phyloP scores from a whole-genome alignment of 2,329 filamentous ascomycete species.

The Xylaria sp. region DNA sequence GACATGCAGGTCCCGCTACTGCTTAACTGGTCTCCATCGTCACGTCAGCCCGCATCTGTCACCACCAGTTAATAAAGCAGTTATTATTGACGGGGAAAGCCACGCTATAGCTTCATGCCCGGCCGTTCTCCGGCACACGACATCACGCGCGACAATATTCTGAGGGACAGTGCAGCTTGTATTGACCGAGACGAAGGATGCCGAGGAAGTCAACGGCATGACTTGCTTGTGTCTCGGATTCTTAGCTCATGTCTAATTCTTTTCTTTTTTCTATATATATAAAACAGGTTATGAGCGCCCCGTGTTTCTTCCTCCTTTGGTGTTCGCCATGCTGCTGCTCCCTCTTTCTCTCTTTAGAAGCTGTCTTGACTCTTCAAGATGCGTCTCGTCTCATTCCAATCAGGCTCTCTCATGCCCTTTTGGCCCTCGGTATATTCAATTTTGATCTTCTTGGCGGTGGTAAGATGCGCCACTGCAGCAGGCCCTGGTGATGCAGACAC shows the following conservation, averaged over 20 bases:
- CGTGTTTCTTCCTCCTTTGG: neutral
- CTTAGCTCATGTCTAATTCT: neutral
- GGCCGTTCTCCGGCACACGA: constrained; percentile 25
- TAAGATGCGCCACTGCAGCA: constrained; percentile 3
- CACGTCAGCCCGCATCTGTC: constrained; percentile 31
- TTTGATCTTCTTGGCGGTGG: neutral
- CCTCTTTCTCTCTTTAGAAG: neutral
- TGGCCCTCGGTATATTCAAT: constrained; percentile 12
- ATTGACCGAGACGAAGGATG: constrained; percentile 4
- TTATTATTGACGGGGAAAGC: constrained; percentile 3
- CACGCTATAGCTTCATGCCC: constrained; percentile 6
- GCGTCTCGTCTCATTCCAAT: constrained; percentile 3
- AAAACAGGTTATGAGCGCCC: constrained; percentile 5
- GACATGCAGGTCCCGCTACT: constrained; percentile 29
- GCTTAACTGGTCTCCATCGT: constrained; percentile 3
- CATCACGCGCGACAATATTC: constrained; percentile 17
- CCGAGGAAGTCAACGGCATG: constrained; percentile 9
- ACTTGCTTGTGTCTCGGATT: constrained; percentile 10
- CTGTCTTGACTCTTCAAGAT: constrained; percentile 9
- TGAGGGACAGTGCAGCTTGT: constrained; percentile 18
- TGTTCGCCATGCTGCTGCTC: neutral
- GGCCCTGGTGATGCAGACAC: constrained; percentile 28
- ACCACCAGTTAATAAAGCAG: neutral
- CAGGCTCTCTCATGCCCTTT: constrained; percentile 9
- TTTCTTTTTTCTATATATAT: neutral